These are phyloP conservation scores for Fusarium luffae DNA, from an alignment of 2,329 filamentous ascomycete species.

Conservation along the genomic window DNA sequence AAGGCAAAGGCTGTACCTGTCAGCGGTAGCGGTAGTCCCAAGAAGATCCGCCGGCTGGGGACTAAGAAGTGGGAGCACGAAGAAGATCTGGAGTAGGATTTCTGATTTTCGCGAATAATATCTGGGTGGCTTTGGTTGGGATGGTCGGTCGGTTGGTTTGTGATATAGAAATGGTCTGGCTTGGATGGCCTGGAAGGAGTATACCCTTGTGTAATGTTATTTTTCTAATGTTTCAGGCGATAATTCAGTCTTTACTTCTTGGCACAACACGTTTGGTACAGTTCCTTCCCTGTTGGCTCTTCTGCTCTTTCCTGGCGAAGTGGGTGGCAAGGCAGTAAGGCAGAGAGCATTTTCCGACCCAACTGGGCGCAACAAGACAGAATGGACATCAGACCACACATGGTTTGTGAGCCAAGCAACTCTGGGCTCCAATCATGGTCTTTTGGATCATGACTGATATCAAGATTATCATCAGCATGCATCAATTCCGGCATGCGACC, in stretches of 20 bases:
- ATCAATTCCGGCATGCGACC: not conserved
- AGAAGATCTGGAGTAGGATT: constrained; percentile 49
- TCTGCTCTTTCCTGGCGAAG: not conserved
- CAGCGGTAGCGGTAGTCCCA: constrained; percentile 61
- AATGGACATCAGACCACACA: not conserved
- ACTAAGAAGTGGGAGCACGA: constrained; percentile 61
- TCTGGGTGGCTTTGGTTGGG: constrained; percentile 21
- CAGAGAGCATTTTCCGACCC: not conserved
- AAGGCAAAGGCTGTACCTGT: constrained; percentile 41
- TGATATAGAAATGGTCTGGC: not conserved
- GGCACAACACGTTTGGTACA: no score
- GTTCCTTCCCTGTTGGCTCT: fast-evolving
- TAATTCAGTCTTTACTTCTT: constrained; percentile 1
- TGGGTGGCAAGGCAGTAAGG: not conserved
- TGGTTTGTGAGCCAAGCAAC: no score
- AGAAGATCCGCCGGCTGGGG: constrained; percentile 64
- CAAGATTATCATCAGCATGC: not conserved
- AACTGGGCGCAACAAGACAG: not conserved
- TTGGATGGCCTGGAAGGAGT: constrained; percentile 24
- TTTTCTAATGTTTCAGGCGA: constrained; percentile 14
- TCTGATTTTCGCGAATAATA: constrained; percentile 20
- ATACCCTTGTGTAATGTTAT: constrained; percentile 43
- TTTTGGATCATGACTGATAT: fast-evolving
- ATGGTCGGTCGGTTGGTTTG: constrained; percentile 2
- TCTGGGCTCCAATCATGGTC: not conserved